Evolutionary conservation across 129 eudicot genomes (phyloP).

Genomic region (Flaveria linearis): DNA sequence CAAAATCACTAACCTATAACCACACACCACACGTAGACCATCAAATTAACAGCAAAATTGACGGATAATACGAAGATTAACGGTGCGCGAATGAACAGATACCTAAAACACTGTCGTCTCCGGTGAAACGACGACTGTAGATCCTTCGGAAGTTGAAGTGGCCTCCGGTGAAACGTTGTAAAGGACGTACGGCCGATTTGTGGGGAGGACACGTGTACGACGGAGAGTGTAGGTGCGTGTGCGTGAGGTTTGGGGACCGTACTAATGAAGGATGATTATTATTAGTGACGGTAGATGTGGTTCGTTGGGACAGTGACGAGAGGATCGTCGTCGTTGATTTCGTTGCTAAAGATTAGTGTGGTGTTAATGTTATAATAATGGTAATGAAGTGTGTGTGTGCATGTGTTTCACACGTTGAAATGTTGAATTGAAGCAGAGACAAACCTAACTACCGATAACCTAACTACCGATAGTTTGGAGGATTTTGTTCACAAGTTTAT

Average conservation of each 20-base stretch:
- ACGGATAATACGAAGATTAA: not conserved
- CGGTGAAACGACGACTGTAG: not conserved
- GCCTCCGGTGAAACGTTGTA: slow-evolving; percentile 6
- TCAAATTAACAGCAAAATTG: not conserved
- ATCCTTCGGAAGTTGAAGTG: slow-evolving; percentile 9
- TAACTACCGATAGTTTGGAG: slow-evolving; percentile 10
- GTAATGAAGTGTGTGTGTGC: not conserved
- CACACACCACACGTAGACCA: not conserved
- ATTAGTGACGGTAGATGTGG: slow-evolving; percentile 6
- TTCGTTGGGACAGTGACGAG: not conserved
- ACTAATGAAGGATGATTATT: not conserved
- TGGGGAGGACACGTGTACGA: slow-evolving; percentile 24
- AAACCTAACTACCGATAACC: not conserved
- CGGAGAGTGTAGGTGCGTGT: slow-evolving; percentile 1
- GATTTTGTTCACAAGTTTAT: not conserved
- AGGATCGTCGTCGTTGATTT: slow-evolving; percentile 11
- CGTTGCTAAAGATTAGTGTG: not conserved
- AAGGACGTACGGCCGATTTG: slow-evolving; percentile 2
- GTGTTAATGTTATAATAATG: too few relatives aligned
- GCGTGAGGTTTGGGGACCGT: slow-evolving; percentile 9
- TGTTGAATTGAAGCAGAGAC: slow-evolving; percentile 3
- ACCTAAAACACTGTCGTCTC: slow-evolving; percentile 24
- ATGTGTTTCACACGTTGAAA: not conserved
- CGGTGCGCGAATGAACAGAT: slow-evolving; percentile 27
- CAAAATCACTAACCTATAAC: not conserved